phyloP scores from a whole-genome alignment of 139 green algal species.

The Chara braunii region DNA sequence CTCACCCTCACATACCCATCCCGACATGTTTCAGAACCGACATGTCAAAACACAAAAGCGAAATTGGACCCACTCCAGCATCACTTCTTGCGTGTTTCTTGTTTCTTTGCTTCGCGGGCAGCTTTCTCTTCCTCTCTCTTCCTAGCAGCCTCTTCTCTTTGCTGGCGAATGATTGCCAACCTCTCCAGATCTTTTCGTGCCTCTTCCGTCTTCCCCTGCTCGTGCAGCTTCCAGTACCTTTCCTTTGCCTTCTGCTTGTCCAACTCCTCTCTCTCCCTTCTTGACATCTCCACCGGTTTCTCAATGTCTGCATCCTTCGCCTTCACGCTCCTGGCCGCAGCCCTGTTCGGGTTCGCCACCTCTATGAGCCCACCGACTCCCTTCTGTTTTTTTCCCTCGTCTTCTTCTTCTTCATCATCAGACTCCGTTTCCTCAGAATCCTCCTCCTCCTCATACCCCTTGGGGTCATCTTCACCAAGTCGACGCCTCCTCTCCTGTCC shows the following conservation, averaged over 20 bases:
- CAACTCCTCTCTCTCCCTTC: conserved; percentile 35
- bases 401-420: neutral
- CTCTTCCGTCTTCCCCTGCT: conserved; percentile 42
- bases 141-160: conserved; percentile 29
- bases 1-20: no score
- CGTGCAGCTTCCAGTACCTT: conserved; percentile 41
- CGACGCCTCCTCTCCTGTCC: no score
- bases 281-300: neutral
- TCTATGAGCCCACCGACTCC: conserved; percentile 16
- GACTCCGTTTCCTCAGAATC: neutral
- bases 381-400: conserved; percentile 16
- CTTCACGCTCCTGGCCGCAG: neutral
- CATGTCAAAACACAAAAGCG: no score
- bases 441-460: conserved; percentile 15
- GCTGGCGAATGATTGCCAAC: conserved; percentile 29
- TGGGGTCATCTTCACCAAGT: no score
- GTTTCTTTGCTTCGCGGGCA: conserved; percentile 66
- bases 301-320: conserved; percentile 4
- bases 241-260: conserved; percentile 38
- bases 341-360: conserved; percentile 15
- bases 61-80: no score
- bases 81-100: conserved; percentile 55
- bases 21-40: no score
- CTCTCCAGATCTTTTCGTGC: conserved; percentile 36
- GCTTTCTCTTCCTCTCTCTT: conserved; percentile 33